Conservation (phyloP, 768 basidiomycete species). For the Hericium coralloides region DNA sequence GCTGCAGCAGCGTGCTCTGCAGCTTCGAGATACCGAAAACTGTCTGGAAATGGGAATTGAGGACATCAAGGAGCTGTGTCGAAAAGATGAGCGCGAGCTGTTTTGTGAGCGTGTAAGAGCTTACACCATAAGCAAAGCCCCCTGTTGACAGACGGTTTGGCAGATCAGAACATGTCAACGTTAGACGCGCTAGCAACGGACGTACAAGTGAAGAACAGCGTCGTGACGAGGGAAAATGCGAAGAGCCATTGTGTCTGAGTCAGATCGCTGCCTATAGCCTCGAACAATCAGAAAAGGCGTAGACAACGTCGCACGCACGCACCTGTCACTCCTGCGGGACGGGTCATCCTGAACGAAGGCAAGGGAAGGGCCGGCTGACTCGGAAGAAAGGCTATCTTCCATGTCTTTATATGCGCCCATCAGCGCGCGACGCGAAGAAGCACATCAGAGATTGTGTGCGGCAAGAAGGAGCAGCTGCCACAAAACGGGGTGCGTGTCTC, state of each 20-base stretch:
- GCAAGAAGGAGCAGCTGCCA: too few relatives aligned
- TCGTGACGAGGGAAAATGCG: constrained; percentile 62
- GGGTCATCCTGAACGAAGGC: too few relatives aligned
- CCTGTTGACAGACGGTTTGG: constrained; percentile 24
- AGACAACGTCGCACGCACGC: too few relatives aligned
- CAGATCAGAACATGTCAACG: background rate
- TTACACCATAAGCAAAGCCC: constrained; percentile 62
- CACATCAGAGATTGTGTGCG: too few relatives aligned
- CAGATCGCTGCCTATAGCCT: constrained; percentile 7
- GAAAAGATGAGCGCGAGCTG: constrained; percentile 16
- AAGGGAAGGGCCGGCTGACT: too few relatives aligned
- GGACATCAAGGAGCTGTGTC: constrained; percentile 51
- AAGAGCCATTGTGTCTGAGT: constrained; percentile 32
- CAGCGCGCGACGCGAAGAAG: too few relatives aligned
- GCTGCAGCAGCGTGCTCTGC: constrained; percentile 66
- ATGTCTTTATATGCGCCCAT: too few relatives aligned
- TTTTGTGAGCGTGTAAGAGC: constrained; percentile 12
- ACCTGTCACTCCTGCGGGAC: too few relatives aligned
- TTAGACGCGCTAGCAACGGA: background rate
- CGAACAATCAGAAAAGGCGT: too few relatives aligned
- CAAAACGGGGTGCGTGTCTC: too few relatives aligned
- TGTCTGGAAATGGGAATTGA: constrained; percentile 66
- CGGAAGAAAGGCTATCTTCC: too few relatives aligned
- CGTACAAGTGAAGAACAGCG: constrained; percentile 68
- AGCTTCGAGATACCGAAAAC: constrained; percentile 61